phyloP scores from a whole-genome alignment of 805 yeast genomes.

The Cyberlindnera misumaiensis region DNA sequence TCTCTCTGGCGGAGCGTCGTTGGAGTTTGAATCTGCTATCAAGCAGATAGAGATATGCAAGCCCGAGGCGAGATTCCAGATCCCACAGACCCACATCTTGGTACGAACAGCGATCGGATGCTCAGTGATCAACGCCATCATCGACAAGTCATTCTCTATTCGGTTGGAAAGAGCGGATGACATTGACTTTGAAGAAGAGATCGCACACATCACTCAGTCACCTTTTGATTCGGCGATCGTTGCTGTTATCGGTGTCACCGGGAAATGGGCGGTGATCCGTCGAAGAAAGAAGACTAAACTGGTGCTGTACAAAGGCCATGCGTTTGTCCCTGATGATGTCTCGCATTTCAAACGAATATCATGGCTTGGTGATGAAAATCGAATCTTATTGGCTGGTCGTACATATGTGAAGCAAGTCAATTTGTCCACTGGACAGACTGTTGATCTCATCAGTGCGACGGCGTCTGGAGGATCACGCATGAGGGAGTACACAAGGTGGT shows the following conservation, averaged over 20 bases:
- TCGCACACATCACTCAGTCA: constrained; percentile 40
- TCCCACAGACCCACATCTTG: constrained; percentile 25
- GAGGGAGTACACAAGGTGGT: constrained; percentile 34
- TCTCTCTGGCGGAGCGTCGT: constrained; percentile 8
- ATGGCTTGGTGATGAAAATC: constrained; percentile 34
- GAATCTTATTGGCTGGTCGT: constrained; percentile 34
- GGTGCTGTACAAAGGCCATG: constrained; percentile 11
- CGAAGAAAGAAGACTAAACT: not conserved
- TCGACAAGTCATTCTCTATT: constrained; percentile 3
- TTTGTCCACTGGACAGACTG: constrained; percentile 20
- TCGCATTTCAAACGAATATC: constrained; percentile 48
- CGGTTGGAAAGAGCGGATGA: constrained; percentile 3
- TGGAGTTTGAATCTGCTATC: constrained; percentile 31
- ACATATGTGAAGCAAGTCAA: constrained; percentile 33
- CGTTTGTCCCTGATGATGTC: constrained; percentile 39
- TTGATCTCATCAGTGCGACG: constrained; percentile 26
- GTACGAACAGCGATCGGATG: constrained; percentile 29
- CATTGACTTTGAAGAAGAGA: constrained; percentile 25
- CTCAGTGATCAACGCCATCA: not conserved
- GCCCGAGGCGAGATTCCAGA: constrained; percentile 17
- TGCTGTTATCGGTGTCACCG: constrained; percentile 41
- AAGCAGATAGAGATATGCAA: constrained; percentile 33
- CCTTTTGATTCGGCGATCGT: constrained; percentile 35
- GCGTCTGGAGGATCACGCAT: constrained; percentile 23
- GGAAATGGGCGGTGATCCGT: constrained; percentile 34